These are phyloP conservation scores for Casuarina glauca DNA, from an alignment of 306 rosid species.

Conservation along the genomic window DNA sequence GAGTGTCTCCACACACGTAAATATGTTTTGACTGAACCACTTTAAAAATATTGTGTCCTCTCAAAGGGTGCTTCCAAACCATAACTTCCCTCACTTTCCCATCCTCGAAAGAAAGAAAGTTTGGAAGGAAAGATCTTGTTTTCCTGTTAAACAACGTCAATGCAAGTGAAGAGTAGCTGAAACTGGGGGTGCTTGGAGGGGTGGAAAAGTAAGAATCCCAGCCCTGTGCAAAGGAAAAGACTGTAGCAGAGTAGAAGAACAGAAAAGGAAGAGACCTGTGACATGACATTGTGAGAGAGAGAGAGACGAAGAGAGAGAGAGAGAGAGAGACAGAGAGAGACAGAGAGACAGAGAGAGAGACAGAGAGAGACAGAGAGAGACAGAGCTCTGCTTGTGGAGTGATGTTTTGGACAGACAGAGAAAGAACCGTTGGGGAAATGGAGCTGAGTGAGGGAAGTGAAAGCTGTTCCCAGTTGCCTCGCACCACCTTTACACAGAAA, in stretches of 20 bases:
- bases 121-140: neutral
- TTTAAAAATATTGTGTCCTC: too few species aligned
- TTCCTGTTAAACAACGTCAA: neutral
- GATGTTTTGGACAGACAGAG: neutral
- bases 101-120: neutral
- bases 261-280: slow-evolving; percentile 15
- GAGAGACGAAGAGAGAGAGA: neutral
- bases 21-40: too few species aligned
- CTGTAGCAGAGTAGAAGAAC: slow-evolving; percentile 24
- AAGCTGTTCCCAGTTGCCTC: too few species aligned
- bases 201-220: slow-evolving; percentile 17
- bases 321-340: too few species aligned
- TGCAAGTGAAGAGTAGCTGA: slow-evolving; percentile 30
- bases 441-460: neutral
- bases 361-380: neutral
- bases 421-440: slow-evolving; percentile 10
- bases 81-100: slow-evolving; percentile 25
- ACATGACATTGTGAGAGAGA: slow-evolving; percentile 21
- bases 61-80: slow-evolving; percentile 37
- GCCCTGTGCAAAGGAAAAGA: slow-evolving; percentile 36
- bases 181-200: slow-evolving; percentile 27
- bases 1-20: too few species aligned
- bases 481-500: too few species aligned
- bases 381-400: neutral
- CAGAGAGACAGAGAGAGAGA: neutral